phyloP scores from a whole-genome alignment of 176 grass and related monocot genomes.

The Eleusine indica region DNA sequence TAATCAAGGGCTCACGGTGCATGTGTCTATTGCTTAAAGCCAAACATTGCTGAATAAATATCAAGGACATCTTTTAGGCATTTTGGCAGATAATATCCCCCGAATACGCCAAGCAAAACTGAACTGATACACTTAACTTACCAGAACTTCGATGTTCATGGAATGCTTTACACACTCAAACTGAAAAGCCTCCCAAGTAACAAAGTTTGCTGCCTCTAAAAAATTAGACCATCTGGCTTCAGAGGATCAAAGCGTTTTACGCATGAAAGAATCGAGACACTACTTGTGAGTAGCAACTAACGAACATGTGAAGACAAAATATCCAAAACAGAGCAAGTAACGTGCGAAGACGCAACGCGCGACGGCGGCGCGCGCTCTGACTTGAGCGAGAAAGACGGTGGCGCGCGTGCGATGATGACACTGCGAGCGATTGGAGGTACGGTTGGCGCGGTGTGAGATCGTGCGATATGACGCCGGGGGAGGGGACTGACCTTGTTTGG shows the following conservation, averaged over 20 bases:
- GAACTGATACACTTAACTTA: not conserved
- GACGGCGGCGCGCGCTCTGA: no score
- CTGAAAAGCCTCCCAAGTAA: not conserved
- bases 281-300: slow-evolving; percentile 4
- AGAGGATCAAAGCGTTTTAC: not conserved
- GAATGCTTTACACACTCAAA: not conserved
- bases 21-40: no score
- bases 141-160: not conserved
- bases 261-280: not conserved
- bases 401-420: no score
- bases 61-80: not conserved
- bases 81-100: slow-evolving; percentile 4
- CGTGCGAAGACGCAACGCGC: not conserved
- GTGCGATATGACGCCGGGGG: no score
- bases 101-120: no score
- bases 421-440: no score
- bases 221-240: not conserved
- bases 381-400: no score
- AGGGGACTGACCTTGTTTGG: no score
- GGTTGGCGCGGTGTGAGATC: no score
- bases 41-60: slow-evolving; percentile 16
- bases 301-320: slow-evolving; percentile 26
- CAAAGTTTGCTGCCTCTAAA: not conserved
- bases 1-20: not conserved
- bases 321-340: not conserved